Evolutionary conservation across 108 stramenopile genomes (phyloP).

Genomic region (Pseudonitzschia multistriata): DNA sequence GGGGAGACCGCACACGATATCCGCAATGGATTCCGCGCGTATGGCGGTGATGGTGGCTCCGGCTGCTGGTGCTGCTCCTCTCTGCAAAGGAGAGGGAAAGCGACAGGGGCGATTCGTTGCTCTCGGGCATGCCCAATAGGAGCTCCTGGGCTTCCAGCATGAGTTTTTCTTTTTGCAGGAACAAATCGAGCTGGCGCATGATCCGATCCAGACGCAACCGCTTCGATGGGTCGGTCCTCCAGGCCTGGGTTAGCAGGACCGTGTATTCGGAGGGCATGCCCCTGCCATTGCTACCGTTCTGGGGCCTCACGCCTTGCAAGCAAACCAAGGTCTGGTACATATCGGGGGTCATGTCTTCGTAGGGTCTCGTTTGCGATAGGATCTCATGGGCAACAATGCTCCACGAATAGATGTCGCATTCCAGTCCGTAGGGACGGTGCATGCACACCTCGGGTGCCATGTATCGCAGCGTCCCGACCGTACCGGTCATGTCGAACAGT

Average conservation of each 20-base stretch:
- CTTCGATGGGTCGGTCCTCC: slow-evolving; percentile 9
- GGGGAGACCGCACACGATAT: too few species aligned
- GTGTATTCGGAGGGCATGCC: background rate
- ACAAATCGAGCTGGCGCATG: slow-evolving; percentile 7
- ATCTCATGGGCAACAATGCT: slow-evolving; percentile 69
- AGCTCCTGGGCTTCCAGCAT: slow-evolving; percentile 5
- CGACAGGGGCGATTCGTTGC: background rate
- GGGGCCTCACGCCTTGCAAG: slow-evolving; percentile 33
- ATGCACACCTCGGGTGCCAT: slow-evolving; percentile 73
- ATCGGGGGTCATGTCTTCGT: slow-evolving; percentile 68
- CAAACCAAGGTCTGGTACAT: slow-evolving; percentile 74
- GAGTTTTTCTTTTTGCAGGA: slow-evolving; percentile 7
- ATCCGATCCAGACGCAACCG: background rate
- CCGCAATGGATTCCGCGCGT: too few species aligned
- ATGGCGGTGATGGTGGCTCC: too few species aligned
- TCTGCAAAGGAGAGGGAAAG: background rate
- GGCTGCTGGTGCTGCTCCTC: background rate
- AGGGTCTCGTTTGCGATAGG: slow-evolving; percentile 58
- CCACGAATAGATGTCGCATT: slow-evolving; percentile 71
- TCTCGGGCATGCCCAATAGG: slow-evolving; percentile 1
- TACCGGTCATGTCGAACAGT: slow-evolving; percentile 53
- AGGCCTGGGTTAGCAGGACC: background rate
- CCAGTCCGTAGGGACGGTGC: slow-evolving; percentile 59
- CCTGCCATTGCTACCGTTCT: background rate
- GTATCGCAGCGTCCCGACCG: slow-evolving; percentile 66